A percentile compares a stretch with the other conserved stretches of the same genome.
Conservation (phyloP, 2,329 filamentous ascomycete genomes). For the Colletotrichum brevisporum region DNA sequence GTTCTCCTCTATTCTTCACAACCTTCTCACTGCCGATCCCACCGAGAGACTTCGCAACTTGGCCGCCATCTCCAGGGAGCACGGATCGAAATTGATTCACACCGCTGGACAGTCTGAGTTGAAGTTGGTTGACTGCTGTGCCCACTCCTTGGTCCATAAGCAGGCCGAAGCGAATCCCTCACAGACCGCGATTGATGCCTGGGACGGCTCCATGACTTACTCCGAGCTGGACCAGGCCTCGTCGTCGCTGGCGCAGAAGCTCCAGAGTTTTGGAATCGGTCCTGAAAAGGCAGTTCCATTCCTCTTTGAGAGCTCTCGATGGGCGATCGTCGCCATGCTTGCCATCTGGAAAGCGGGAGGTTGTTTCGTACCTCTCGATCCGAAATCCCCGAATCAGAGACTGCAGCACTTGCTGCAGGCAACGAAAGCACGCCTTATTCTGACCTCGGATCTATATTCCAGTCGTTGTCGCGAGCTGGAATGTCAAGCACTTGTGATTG, state of each 20-base stretch:
- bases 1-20: conserved; percentile 8
- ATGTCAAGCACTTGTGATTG: conserved; percentile 2
- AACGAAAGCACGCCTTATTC: neutral
- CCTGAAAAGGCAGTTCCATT: conserved; percentile 36
- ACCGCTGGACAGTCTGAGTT: neutral
- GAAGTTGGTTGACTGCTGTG: conserved; percentile 3
- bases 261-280: conserved; percentile 40
- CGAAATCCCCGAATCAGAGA: conserved; percentile 22
- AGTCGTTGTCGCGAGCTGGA: conserved; percentile 2
- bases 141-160: conserved; percentile 15
- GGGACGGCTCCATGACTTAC: conserved; percentile 38
- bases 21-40: neutral
- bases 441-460: conserved; percentile 5
- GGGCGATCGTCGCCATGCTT: conserved; percentile 29
- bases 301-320: conserved; percentile 28
- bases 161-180: neutral
- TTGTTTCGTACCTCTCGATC: conserved; percentile 30
- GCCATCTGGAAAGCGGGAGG: conserved; percentile 31
- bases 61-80: neutral
- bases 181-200: conserved; percentile 18
- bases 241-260: conserved; percentile 35
- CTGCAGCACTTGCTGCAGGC: conserved; percentile 19
- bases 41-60: neutral
- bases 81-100: neutral
- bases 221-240: conserved; percentile 39